These are phyloP conservation scores for Eugenia klotzschiana DNA, from an alignment of 441 rosid genomes.

Conservation along the genomic window DNA sequence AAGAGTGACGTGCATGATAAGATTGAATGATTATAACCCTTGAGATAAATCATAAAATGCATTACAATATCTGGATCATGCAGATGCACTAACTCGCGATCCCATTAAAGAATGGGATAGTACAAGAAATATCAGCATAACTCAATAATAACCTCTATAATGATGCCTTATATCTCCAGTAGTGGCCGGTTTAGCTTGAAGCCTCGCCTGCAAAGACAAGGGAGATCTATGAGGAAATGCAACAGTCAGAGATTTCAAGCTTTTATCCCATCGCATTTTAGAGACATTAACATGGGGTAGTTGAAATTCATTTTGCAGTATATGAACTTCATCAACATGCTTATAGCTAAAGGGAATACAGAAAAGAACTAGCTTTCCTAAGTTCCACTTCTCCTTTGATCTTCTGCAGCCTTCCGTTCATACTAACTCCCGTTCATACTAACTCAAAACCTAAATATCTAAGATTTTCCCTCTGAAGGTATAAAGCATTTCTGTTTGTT, in stretches of 20 bases:
- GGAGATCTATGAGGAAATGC: background rate
- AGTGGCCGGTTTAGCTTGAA: conserved; percentile 74
- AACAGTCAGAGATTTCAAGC: background rate
- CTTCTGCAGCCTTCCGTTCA: background rate
- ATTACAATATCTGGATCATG: background rate
- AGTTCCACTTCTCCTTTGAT: background rate
- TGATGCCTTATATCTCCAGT: conserved; percentile 64
- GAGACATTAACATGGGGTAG: background rate
- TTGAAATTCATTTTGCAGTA: background rate
- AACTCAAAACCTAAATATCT: background rate
- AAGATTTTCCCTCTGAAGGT: no score
- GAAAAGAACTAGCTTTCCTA: background rate
- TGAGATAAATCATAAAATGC: background rate
- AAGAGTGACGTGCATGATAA: background rate
- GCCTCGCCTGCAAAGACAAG: conserved; percentile 43
- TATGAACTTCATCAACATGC: background rate
- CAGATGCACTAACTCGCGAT: background rate
- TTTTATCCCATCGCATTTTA: background rate
- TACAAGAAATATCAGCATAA: background rate
- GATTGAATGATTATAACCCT: background rate
- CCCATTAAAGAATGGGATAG: background rate
- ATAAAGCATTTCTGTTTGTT: background rate
- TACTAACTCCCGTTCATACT: no score
- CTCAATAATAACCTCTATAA: conserved; percentile 42
- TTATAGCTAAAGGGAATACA: background rate